Evolutionary conservation across 2,329 filamentous ascomycete species (phyloP).

Genomic region (Penicillium oxalicum): DNA sequence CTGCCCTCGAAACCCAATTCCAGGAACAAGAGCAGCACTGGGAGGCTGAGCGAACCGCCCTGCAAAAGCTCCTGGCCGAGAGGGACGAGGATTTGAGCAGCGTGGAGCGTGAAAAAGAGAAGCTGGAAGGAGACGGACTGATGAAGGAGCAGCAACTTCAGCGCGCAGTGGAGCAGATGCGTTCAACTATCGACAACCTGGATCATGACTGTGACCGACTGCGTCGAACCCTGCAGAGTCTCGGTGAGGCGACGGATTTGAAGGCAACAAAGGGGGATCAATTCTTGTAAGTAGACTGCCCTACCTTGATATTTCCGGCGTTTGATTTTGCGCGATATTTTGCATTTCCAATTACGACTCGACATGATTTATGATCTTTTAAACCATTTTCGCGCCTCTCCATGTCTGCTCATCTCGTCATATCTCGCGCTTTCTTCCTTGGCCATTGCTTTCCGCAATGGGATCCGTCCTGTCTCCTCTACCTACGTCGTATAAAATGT

Average conservation of each 20-base stretch:
- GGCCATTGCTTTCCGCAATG: constrained; percentile 5
- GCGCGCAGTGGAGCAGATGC: constrained; percentile 38
- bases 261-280: constrained; percentile 45
- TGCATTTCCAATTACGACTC: constrained; percentile 11
- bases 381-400: constrained; percentile 12
- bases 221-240: constrained; percentile 46
- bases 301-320: constrained; percentile 17
- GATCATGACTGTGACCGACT: constrained; percentile 48
- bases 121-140: constrained; percentile 42
- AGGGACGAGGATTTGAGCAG: constrained; percentile 38
- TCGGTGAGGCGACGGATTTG: constrained; percentile 47
- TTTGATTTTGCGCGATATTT: constrained; percentile 8
- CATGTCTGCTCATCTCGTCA: constrained; percentile 9
- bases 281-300: constrained; percentile 45
- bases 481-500: constrained; percentile 20
- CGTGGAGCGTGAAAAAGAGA: constrained; percentile 40
- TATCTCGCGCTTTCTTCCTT: constrained; percentile 1
- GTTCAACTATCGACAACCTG: constrained; percentile 46
- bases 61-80: constrained; percentile 36
- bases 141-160: constrained; percentile 44
- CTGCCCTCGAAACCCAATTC: constrained; percentile 22
- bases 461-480: constrained; percentile 5
- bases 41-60: constrained; percentile 26
- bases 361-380: constrained; percentile 11
- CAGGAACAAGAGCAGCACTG: constrained; percentile 30